Percentiles rank a stretch among this genome's conserved stretches.
These are phyloP conservation scores for Ophiobolus disseminans DNA, from an alignment of 2,329 filamentous ascomycete genomes.

Conservation along the genomic window DNA sequence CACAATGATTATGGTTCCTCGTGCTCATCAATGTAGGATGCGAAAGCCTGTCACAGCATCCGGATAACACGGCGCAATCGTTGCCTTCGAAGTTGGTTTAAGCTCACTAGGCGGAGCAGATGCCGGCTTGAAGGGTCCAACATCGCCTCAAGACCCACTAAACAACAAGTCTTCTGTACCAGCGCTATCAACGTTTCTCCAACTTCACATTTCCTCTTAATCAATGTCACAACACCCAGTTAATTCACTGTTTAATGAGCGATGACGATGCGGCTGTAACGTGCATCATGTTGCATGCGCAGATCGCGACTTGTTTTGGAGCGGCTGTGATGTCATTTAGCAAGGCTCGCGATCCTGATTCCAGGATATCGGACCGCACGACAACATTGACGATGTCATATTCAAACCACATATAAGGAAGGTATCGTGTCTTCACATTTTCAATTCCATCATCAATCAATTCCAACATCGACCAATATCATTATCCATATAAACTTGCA, in stretches of 20 bases:
- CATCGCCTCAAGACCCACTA: conserved; percentile 19
- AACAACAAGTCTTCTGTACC: conserved; percentile 4
- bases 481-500: not conserved
- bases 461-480: not conserved
- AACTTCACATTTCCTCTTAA: not conserved
- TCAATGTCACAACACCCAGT: not conserved
- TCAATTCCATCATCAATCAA: not conserved
- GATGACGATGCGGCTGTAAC: conserved; percentile 13
- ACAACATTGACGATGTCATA: conserved; percentile 4
- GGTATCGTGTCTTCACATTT: not conserved
- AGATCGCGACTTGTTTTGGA: conserved; percentile 11
- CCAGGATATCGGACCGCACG: not conserved
- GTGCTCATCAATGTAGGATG: not conserved
- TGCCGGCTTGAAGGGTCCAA: conserved; percentile 18
- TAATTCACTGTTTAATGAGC: conserved; percentile 1
- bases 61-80: conserved; percentile 18
- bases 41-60: not conserved
- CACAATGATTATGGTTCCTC: not conserved
- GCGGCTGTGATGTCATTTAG: conserved; percentile 22
- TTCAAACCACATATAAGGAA: conserved; percentile 3
- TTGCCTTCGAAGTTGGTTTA: conserved; percentile 13
- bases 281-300: conserved; percentile 2
- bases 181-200: conserved; percentile 4
- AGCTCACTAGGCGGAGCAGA: conserved; percentile 28
- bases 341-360: conserved; percentile 4